A percentile compares a stretch with the other conserved stretches of the same genome.
Conservation (phyloP, 2,329 filamentous ascomycete genomes). For the Epicoccum sorghinum region DNA sequence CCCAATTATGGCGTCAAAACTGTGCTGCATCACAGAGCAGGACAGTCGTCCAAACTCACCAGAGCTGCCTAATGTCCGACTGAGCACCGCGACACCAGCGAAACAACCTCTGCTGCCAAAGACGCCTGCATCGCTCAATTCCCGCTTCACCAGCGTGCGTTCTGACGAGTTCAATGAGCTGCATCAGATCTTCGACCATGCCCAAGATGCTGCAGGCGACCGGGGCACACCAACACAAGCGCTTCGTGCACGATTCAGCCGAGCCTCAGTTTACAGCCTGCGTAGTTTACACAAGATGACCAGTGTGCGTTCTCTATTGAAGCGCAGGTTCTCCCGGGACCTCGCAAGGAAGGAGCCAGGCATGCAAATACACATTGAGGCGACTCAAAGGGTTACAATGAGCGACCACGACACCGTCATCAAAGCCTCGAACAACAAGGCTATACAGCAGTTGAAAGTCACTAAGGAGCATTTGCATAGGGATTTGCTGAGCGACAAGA, state of each 20-base stretch:
- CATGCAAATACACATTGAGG: conserved; percentile 5
- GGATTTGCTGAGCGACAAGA: conserved; percentile 42
- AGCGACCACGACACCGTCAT: conserved; percentile 31
- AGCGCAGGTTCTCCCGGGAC: conserved; percentile 41
- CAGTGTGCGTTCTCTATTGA: conserved; percentile 43
- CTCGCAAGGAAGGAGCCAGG: conserved; percentile 21
- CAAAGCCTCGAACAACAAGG: conserved; percentile 25
- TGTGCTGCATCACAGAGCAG: conserved; percentile 44
- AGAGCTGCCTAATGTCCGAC: conserved; percentile 42
- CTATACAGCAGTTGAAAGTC: conserved; percentile 35
- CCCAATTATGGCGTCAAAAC: conserved; percentile 37
- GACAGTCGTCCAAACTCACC: conserved; percentile 35
- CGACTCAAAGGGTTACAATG: conserved; percentile 12
- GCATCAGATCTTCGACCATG: conserved; percentile 42
- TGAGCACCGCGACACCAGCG: conserved; percentile 34
- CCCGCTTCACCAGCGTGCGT: conserved; percentile 38
- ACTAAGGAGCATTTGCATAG: conserved; percentile 41
- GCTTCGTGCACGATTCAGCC: conserved; percentile 28
- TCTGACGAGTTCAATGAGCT: conserved; percentile 43
- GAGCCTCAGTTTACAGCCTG: conserved; percentile 39
- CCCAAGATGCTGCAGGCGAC: conserved; percentile 19
- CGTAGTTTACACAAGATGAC: conserved; percentile 44
- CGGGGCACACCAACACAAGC: conserved; percentile 21
- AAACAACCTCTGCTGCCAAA: conserved; percentile 34
- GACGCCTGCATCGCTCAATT: conserved; percentile 24